Base-by-base conservation (phyloP, 1,284 basidiomycete species). In the Microbotryomycetes sp. region DNA sequence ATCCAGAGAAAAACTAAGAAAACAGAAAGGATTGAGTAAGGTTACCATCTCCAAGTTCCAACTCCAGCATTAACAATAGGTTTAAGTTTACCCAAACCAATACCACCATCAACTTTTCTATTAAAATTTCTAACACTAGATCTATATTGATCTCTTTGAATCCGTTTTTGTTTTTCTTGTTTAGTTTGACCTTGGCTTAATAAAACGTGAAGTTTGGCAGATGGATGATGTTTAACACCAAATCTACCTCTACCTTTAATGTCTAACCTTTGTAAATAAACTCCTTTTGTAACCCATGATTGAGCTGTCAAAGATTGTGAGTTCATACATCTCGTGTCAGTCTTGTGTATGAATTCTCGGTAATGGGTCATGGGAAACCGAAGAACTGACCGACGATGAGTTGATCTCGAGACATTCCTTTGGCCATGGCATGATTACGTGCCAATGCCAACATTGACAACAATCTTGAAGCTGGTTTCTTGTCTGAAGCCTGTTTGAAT, bases 221-320 rank as follows among this genome's bases (percentile, higher is more conserved):
- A 83, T 0, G 86, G 86, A 73, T 90, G 89, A 29, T 84, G 81
- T 62, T 87, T 86, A 64, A 89, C 81, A 63, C 94, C 94, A 63
- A 79, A 81, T 69, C 87, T 84, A 25, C 87, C 89, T 61, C 94
- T 84, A 57, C 91, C 94, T 76, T 87, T 87, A 65, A 87, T 84
- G 68, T 97, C 92, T n/a, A 91, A 69, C 53, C 86, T 82, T 64
- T 82, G 84, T 48, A 83, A 77, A 60, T 82, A 81, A 0, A 80
- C 78, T 1, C 91, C 92, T 76, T 97, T 97, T 58, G 83, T 86
- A 19, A 97, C 91, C 92, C 92, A 97, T 15, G 92, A 84, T 77
- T 97, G 86, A 61, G 86, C 90, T 92, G 70, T 22, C 47, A 49
- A 31, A 46, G 19, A 29, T 28, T 49, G 49, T 50, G 49, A 69